A percentile compares a stretch with the other conserved stretches of the same genome.
phyloP scores from a whole-genome alignment of 495 filamentous ascomycete species.

The Penicillium lividum region DNA sequence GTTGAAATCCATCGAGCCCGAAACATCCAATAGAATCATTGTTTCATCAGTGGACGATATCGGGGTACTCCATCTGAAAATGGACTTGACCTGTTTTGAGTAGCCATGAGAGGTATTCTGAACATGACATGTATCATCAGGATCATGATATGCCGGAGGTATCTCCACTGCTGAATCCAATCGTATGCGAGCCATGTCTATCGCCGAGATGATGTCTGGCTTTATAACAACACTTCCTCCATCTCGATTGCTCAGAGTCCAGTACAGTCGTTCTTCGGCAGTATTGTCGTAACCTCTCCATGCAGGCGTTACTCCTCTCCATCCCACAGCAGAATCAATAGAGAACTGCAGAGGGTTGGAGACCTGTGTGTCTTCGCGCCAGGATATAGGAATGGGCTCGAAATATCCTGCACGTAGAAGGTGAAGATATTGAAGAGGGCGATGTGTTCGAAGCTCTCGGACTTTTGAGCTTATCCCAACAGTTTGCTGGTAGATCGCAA shows the following conservation, averaged over 20 bases:
- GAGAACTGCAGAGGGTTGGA: constrained; percentile 44
- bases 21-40: constrained; percentile 49
- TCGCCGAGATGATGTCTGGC: constrained; percentile 42
- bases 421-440: constrained; percentile 1
- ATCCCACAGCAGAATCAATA: constrained; percentile 46
- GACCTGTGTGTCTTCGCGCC: background rate
- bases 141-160: constrained; percentile 38
- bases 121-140: constrained; percentile 41
- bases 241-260: constrained; percentile 47
- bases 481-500: background rate
- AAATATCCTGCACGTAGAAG: constrained; percentile 2
- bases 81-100: constrained; percentile 44
- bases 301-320: constrained; percentile 48
- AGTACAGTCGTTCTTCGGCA: constrained; percentile 50
- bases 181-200: constrained; percentile 41
- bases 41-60: constrained; percentile 42
- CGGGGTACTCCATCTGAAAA: constrained; percentile 34
- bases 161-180: constrained; percentile 44
- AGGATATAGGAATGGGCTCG: constrained; percentile 2
- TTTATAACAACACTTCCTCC: constrained; percentile 37
- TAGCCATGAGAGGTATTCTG: constrained; percentile 42
- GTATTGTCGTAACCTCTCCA: constrained; percentile 51
- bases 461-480: background rate
- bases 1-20: constrained; percentile 47
- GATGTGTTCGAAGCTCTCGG: background rate